Conservation (phyloP, 2,329 filamentous ascomycete species). For the Verticillium nonalfalfae region DNA sequence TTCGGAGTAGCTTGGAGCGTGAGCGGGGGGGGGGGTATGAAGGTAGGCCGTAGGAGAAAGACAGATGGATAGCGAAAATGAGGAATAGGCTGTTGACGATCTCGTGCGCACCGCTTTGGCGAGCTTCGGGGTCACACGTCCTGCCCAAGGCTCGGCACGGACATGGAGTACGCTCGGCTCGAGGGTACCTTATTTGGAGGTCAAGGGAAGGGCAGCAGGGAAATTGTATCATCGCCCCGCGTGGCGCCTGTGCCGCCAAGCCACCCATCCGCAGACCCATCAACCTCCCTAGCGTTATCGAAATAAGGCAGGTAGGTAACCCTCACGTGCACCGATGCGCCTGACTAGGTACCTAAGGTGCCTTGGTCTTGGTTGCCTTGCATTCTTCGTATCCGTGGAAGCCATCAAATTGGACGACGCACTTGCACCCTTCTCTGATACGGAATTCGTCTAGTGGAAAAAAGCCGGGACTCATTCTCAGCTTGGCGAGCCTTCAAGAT, state of each 20-base stretch:
- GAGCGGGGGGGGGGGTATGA: background rate
- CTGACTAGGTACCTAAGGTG: background rate
- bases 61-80: background rate
- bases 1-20: background rate
- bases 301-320: background rate
- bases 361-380: too few relatives aligned
- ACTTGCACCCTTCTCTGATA: too few relatives aligned
- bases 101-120: background rate
- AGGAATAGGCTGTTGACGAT: background rate
- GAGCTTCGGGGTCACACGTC: background rate
- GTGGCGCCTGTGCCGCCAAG: background rate
- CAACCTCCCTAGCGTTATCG: background rate
- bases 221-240: background rate
- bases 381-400: too few relatives aligned
- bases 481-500: too few relatives aligned
- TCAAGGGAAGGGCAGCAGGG: background rate
- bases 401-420: too few relatives aligned
- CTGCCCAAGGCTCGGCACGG: background rate
- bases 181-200: background rate
- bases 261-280: slow-evolving; percentile 1
- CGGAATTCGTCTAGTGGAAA: too few relatives aligned
- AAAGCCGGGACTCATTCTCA: too few relatives aligned
- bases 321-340: background rate
- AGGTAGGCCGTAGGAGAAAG: too few relatives aligned
- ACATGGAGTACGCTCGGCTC: background rate